Base-by-base conservation (phyloP, 768 basidiomycete species). In the Xerocomellus chrysenteron region DNA sequence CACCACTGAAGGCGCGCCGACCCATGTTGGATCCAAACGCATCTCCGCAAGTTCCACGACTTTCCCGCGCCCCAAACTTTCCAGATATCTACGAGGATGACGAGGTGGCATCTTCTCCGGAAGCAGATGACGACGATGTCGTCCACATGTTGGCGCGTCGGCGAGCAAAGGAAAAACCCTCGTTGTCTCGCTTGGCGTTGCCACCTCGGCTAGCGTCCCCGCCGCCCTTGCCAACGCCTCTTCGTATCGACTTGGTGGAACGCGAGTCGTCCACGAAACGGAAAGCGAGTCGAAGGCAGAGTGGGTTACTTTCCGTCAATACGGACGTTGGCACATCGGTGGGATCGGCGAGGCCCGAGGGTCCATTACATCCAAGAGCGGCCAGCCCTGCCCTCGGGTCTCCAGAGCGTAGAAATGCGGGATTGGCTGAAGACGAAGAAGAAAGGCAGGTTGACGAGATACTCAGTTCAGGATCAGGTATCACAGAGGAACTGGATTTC, bases 41-140 rank as follows among this genome's bases (percentile, higher is more conserved):
- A 53, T 80, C 81, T 16, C 82, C 82, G 1, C 78, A 79, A 52
- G 70, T 74, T 26, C 78, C 77, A 59, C 82, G 86, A 40, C 76
- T 88, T 52, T 80, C 86, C n/a, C 81, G 84, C 48, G 74, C 82
- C 40, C 88, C 86, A 10, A 85, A 80, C 50, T 68, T 89, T 37
- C 87, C 87, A 0, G 84, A 81, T 16, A 88, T 89, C 51, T 64
- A 74, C 32, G 87, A 89, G 65, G 88, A 88, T 44, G 85, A 87
- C 1, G 88, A 90, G 65, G 76, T 78, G 8, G 68, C 59, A 17
- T 67, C 68, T 21, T 79, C 78, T 21, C 59, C 61, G 0, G 78
- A 79, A 1, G 75, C 75, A 10, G 78, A 79, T 5, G 71, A 78
- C 7, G 78, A 80, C 30, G 71, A 74, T 1, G 50, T 65, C 19